These are phyloP conservation scores for grape (Vitis vinifera) DNA, from an alignment of 164 flowering plant species.

Conservation along the genomic window ASM3070453v1 NC_081807.1:3336501-3337000, in stretches of 20 bases:
- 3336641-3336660: conserved; percentile 58
- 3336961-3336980: conserved; percentile 30
- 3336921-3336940: conserved; percentile 12
- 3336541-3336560: background rate
- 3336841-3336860: conserved; percentile 23
- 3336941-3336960: conserved; percentile 29
- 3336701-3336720: conserved; percentile 36
- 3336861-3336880: conserved; percentile 20
- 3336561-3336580: background rate
- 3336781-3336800: conserved; percentile 41
- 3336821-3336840: conserved; percentile 23
- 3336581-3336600: conserved; percentile 23
- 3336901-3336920: conserved; percentile 22
- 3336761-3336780: conserved; percentile 18
- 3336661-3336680: conserved; percentile 94
- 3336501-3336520: background rate
- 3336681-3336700: conserved; percentile 79
- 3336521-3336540: background rate
- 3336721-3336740: conserved; percentile 39
- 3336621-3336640: conserved; percentile 53
- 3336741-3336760: conserved; percentile 32
- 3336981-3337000: conserved; percentile 34
- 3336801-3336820: conserved; percentile 77
- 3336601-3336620: conserved; percentile 77
- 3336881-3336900: conserved; percentile 15